Base-by-base conservation (phyloP, 208 protist species). In the Wallacemonas sp. region DNA sequence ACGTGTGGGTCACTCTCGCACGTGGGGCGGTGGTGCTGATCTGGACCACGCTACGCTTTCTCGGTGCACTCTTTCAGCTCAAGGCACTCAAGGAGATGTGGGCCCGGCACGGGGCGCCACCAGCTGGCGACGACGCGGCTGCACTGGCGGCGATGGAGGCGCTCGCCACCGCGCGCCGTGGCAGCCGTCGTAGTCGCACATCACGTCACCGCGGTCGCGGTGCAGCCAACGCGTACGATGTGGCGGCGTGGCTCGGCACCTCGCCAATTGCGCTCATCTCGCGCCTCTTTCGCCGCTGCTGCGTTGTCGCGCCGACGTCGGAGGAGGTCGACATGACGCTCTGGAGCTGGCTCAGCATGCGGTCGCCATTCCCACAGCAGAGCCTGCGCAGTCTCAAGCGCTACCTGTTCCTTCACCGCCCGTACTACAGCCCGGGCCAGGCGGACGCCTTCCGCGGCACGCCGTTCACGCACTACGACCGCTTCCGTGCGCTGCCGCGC, bases 291-390 rank as follows among this genome's bases (percentile, higher is more conserved):
- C 27, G 21, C 16, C 54, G 52, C 36, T 49, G 26, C 24, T 49
- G 29, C 16, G 32, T 34, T 17, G 3, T 82, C 43, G 67, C 68
- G 6, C 80, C 80, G 14, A 44, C 65, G 12, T 33, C 57, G 19
- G 54, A 56, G 29, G 72, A 81, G 17, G 80, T 85, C 11, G 75
- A 85, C 47, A 29, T 82, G 54, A 46, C 61, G 23, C 55, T 85
- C 21, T 85, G 79, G 79, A 79, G 74, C 30, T 81, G 74, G 72
- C 58, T 77, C 23, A 48, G 47, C 9, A 23, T 71, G 34, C 49
- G 63, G 32, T 69, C 55, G 24, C 73, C 71, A 5, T 74, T 72
- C 36, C 74, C 74, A 6, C 78, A 81, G 55, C 70, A 67, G 34
- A 74, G 57, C 27, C 58, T 79, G 12, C 63, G 60, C 9, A 11